These are phyloP conservation scores for Castanopsis chinensis DNA, from an alignment of 306 rosid genomes.

Conservation along the genomic window DNA sequence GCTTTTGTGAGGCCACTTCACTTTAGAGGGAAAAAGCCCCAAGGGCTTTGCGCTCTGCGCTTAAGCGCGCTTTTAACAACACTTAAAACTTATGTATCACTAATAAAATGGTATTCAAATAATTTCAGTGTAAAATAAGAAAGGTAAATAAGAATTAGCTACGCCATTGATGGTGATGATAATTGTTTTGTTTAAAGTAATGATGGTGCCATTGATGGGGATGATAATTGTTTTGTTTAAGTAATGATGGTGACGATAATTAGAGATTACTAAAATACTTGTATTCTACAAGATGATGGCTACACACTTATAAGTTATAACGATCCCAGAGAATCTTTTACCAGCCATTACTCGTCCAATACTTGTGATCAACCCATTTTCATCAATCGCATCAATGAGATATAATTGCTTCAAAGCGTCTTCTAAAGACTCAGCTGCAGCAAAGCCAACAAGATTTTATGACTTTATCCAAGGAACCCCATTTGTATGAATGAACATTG, in stretches of 20 bases:
- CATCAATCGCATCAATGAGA: conserved; percentile 91
- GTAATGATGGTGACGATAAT: not conserved
- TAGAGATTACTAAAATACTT: not conserved
- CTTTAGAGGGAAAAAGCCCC: too few species aligned
- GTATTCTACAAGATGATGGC: conserved; percentile 14
- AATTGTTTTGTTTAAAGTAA: not conserved
- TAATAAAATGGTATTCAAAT: not conserved
- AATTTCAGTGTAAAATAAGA: not conserved
- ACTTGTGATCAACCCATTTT: conserved; percentile 73
- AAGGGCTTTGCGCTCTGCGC: too few species aligned
- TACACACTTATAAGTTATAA: conserved; percentile 1
- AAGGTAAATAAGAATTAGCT: not conserved
- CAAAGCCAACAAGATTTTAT: conserved; percentile 37
- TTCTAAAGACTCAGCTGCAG: conserved; percentile 82
- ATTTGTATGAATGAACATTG: not conserved
- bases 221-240: not conserved
- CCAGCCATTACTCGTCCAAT: conserved; percentile 94
- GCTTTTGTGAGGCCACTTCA: too few species aligned
- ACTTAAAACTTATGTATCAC: not conserved
- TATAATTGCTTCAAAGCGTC: conserved; percentile 94
- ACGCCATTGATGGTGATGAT: not conserved
- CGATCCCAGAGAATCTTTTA: conserved; percentile 30
- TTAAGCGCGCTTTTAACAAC: too few species aligned
- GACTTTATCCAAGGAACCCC: conserved; percentile 4
- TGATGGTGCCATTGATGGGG: not conserved